Evolutionary conservation across 1,139 yeast genomes (phyloP), one percentile per base, ranked within the genome.

Genomic region (Lodderomyces pseudojiufengensis): DNA sequence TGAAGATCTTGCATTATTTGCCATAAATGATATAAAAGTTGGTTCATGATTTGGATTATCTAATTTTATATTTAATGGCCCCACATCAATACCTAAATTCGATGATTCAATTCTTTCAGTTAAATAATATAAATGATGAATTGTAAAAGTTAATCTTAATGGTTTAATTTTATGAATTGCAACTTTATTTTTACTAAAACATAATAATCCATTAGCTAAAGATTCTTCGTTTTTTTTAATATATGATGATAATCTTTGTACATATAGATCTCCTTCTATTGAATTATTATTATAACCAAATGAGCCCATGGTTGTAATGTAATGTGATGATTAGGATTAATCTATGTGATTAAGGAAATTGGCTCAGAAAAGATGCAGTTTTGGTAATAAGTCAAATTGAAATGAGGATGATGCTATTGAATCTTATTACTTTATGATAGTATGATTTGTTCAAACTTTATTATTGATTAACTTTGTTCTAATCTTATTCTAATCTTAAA

Each of bases 51-150:
- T 76, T 3, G 80, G 78, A 42, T 65, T 75, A 46, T 79, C 84
- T 24, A 79, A 57, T 43, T 82, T 65, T 36, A 79, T 63, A 49
- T 75, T 76, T 50, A 79, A 61, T 1, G 85, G 84, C 0, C 86
- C 86, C n/a, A 79, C 78, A 24, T 70, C 76, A 10, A 70, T 73
- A 1, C 71, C 71, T 20, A 79, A 63, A 0, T 73, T 65, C 4
- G 78, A 61, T 20, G 69, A 70, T 40, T 76, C 80, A 35, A 80
- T 76, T 39, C 76, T 64, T 31, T 79, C 84, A 13, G 77, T 55
- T 22, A 80, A 61, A 49, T 73, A 80, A 52, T 77, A 80, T 24
- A 80, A 61, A 52, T 80, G 86, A 51, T 80, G 86, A 20, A 78
- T 59, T 21, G 84, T 76, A 39, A 80, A 62, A 21, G 74, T 71